Conservation (phyloP, 73 alveolate genomes). For the Blepharisma japonicum region DNA sequence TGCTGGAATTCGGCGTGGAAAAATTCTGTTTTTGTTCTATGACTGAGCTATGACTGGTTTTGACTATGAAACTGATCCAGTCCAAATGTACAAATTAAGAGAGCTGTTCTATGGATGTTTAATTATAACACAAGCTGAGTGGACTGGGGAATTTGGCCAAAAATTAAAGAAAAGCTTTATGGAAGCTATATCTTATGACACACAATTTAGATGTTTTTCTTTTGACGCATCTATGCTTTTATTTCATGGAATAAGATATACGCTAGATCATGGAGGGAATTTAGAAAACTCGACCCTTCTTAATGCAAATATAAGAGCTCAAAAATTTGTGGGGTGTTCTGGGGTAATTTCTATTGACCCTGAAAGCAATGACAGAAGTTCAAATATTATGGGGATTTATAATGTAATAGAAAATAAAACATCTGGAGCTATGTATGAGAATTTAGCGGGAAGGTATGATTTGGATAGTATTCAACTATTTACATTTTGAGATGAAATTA, state of each 20-base stretch:
- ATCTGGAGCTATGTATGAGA: too few species aligned
- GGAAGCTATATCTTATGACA: not conserved
- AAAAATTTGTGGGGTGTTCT: slow-evolving; percentile 7
- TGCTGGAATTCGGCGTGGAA: too few species aligned
- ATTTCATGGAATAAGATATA: not conserved
- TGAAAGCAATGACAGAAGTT: slow-evolving; percentile 16
- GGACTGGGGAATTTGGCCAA: slow-evolving; percentile 11
- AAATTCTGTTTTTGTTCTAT: too few species aligned
- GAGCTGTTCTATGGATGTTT: too few species aligned
- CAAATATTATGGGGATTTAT: too few species aligned
- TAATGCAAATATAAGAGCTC: not conserved
- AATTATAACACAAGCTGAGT: too few species aligned
- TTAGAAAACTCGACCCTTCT: not conserved
- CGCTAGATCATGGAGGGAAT: not conserved
- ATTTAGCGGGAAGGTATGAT: too few species aligned
- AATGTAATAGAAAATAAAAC: too few species aligned
- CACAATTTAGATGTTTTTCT: not conserved
- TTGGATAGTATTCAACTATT: not conserved
- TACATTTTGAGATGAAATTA: too few species aligned
- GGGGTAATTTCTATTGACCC: not conserved
- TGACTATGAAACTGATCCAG: too few species aligned
- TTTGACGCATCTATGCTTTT: not conserved
- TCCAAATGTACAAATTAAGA: too few species aligned
- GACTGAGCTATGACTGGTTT: too few species aligned
- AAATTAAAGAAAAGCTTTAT: not conserved